These are phyloP conservation scores for Amauroascus niger DNA, from an alignment of 2,329 filamentous ascomycete genomes.

Conservation along the genomic window DNA sequence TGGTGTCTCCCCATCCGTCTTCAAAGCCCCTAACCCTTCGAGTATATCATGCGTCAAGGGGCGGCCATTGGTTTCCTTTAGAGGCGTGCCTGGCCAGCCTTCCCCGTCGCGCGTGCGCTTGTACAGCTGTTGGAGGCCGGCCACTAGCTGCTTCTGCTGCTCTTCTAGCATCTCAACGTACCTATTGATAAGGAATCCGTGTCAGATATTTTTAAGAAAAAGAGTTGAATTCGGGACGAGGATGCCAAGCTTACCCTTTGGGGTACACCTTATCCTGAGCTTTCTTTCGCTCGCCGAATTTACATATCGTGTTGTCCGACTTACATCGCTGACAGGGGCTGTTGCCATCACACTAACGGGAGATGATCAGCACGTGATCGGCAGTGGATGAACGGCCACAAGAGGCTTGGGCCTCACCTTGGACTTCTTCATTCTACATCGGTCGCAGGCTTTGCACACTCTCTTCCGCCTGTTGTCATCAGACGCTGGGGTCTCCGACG, in stretches of 20 bases:
- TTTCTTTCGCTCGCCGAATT: slow-evolving; percentile 57
- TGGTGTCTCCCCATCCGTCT: slow-evolving; percentile 37
- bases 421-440: slow-evolving; percentile 57
- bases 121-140: slow-evolving; percentile 53
- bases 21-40: slow-evolving; percentile 47
- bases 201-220: too few species aligned
- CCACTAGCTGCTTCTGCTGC: slow-evolving; percentile 53
- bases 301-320: slow-evolving; percentile 55
- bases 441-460: slow-evolving; percentile 58
- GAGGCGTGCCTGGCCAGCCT: slow-evolving; percentile 46
- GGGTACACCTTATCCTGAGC: slow-evolving; percentile 58
- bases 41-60: slow-evolving; percentile 57
- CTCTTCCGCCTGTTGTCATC: slow-evolving; percentile 36
- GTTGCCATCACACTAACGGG: slow-evolving; percentile 48
- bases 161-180: slow-evolving; percentile 60
- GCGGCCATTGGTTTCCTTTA: slow-evolving; percentile 46
- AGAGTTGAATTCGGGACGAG: slow-evolving; percentile 5
- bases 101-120: slow-evolving; percentile 43
- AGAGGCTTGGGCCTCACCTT: slow-evolving; percentile 39
- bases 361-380: slow-evolving; percentile 13
- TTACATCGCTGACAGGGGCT: slow-evolving; percentile 53
- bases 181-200: slow-evolving; percentile 36
- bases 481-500: slow-evolving; percentile 21
- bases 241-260: slow-evolving; percentile 46
- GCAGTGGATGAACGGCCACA: not conserved